Base-by-base conservation (phyloP, 345 rosid species). In the Pseudoturritis turrita region DNA sequence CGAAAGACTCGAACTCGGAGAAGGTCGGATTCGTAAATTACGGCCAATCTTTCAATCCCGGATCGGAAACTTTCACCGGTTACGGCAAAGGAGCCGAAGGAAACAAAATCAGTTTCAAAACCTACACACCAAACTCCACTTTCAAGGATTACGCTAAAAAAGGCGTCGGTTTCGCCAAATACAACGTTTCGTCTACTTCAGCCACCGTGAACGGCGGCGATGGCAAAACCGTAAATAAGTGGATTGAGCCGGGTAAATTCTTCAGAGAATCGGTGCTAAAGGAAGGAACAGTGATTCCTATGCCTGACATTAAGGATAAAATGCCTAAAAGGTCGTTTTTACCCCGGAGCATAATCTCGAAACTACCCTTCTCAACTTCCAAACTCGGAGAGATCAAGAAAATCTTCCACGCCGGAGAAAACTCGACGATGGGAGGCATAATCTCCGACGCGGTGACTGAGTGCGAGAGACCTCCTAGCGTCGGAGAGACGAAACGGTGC, bases 241-340 rank as follows among this genome's bases (percentile, higher is more conserved):
- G 97, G 97, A 78, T 87, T 0, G 97, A 91, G 55, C 91, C 92
- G 51, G 97, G 97, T n/a, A 91, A 91, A 66, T 91, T 91, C 80
- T 91, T 91, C 35, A 72, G 96, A 0, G 93, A 91, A 65, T 52
- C 80, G 0, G 52, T 70, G 71, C 72, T 91, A 11, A 87, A 83
- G 69, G 75, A 75, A 70, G 96, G 97, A 11, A 80, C 77, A 0
- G 77, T 81, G 50, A 82, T 91, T 84, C 89, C 88, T 7, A 84
- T 91, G 96, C 97, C 97, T 10, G 90, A 91, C 71, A 86, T 91
- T 43, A 72, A 62, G 25, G 97, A 91, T 80, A 91, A 87, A 76
- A 89, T 89, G 97, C 97, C 97, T 11, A 76, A 71, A 72, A 89
- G 96, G 88, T 85, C 96, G 29, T 87, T 91, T 86, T 72, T 88